Conservation (phyloP, 75 land plant species). For the Picea glauca region DNA sequence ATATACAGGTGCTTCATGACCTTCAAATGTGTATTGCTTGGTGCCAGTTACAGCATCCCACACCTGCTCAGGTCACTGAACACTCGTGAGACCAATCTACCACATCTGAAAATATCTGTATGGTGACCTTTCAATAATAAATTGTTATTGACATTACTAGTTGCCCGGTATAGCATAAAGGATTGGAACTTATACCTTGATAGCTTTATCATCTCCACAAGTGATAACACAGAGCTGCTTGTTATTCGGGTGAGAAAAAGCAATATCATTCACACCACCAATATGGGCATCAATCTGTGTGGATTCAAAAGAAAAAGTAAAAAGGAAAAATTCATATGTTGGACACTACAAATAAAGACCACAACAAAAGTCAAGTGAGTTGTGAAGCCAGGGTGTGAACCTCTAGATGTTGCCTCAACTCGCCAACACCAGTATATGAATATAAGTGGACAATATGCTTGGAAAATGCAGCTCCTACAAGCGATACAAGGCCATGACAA, state of each 20-base stretch:
- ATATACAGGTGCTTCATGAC: conserved; percentile 79
- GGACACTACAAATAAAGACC: no score
- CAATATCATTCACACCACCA: conserved; percentile 88
- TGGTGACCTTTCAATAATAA: no score
- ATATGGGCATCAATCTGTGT: conserved; percentile 88
- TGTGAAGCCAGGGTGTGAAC: conserved; percentile 13
- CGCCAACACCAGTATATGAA: conserved; percentile 42
- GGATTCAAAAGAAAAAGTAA: no score
- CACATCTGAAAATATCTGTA: no score
- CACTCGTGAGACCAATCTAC: background rate
- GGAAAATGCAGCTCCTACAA: conserved; percentile 64
- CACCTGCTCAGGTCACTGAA: conserved; percentile 11
- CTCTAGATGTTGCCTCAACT: conserved; percentile 58
- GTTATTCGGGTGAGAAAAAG: conserved; percentile 86
- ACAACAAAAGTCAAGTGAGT: no score
- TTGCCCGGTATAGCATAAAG: no score
- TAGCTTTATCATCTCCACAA: conserved; percentile 91
- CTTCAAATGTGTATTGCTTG: conserved; percentile 43
- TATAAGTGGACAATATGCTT: conserved; percentile 76
- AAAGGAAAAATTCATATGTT: no score
- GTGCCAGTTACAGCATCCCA: conserved; percentile 33
- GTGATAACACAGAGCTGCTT: conserved; percentile 81
- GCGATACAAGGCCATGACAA: no score
- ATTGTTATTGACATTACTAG: no score
- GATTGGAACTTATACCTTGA: conserved; percentile 49